phyloP scores from a whole-genome alignment of 1,139 yeast genomes.

The Debaryomyces nepalensis region DNA sequence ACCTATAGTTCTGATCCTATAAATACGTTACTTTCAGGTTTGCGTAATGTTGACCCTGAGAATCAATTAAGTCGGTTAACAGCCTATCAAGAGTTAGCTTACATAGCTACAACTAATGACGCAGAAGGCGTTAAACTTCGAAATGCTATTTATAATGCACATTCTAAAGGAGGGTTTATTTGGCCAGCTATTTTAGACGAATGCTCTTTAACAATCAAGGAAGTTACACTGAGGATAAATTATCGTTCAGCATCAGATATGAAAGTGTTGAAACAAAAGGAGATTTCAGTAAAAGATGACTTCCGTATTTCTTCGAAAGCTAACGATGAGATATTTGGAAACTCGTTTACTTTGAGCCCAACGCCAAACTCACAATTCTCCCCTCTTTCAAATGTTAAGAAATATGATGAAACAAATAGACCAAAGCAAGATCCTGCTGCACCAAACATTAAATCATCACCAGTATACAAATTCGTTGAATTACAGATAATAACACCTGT shows the following conservation, averaged over 20 bases:
- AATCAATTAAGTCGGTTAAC: conserved; percentile 64
- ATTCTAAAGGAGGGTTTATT: conserved; percentile 46
- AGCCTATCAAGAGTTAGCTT: conserved; percentile 77
- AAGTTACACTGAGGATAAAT: conserved; percentile 48
- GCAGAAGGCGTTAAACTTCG: conserved; percentile 50
- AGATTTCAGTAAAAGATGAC: conserved; percentile 16
- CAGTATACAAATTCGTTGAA: conserved; percentile 17
- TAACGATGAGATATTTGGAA: conserved; percentile 15
- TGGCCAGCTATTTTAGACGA: conserved; percentile 68
- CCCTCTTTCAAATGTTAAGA: conserved; percentile 9
- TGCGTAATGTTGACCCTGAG: conserved; percentile 50
- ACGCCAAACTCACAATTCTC: conserved; percentile 7
- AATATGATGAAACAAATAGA: conserved; percentile 6
- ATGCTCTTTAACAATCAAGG: conserved; percentile 57
- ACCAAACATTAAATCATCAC: conserved; percentile 6
- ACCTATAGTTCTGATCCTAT: conserved; percentile 72
- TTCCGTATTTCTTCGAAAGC: conserved; percentile 4
- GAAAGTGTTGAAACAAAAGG: conserved; percentile 30
- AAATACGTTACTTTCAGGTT: conserved; percentile 74
- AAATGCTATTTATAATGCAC: conserved; percentile 56
- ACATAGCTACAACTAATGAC: conserved; percentile 55
- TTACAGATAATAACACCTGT: conserved; percentile 20
- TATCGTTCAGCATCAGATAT: conserved; percentile 39
- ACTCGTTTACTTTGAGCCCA: conserved; percentile 20
- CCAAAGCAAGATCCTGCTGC: background rate